Percentiles rank a stretch among this genome's conserved stretches.
Evolutionary conservation across 2,329 filamentous ascomycete species (phyloP).

Genomic region (Anisogramma anomala): DNA sequence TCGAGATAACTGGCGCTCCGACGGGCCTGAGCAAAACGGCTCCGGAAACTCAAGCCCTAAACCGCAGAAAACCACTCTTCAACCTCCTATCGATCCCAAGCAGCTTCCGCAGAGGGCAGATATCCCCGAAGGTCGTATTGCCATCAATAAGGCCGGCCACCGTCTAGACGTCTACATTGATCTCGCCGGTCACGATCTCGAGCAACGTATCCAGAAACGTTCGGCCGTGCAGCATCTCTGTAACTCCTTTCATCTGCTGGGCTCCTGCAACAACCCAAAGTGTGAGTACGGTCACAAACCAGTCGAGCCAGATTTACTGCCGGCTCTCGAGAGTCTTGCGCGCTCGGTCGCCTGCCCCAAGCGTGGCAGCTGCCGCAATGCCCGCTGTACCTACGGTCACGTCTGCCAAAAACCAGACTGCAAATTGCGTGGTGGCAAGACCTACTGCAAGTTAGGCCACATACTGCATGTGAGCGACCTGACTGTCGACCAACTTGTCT

Average conservation of each 20-base stretch:
- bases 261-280: conserved; percentile 18
- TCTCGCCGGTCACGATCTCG: conserved; percentile 12
- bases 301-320: conserved; percentile 19
- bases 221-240: conserved; percentile 16
- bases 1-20: conserved; percentile 2
- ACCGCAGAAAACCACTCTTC: conserved; percentile 4
- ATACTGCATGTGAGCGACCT: conserved; percentile 17
- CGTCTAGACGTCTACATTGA: conserved; percentile 23
- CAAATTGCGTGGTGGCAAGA: conserved; percentile 22
- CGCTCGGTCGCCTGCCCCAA: conserved; percentile 21
- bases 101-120: conserved; percentile 18
- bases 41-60: neutral
- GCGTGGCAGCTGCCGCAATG: conserved; percentile 19
- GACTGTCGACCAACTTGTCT: conserved; percentile 1
- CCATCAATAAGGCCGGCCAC: conserved; percentile 19
- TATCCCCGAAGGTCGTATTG: conserved; percentile 19
- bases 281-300: conserved; percentile 22
- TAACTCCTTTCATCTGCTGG: conserved; percentile 7
- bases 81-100: neutral
- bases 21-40: conserved; percentile 9
- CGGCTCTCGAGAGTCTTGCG: conserved; percentile 19
- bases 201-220: conserved; percentile 17
- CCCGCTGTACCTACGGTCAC: conserved; percentile 21
- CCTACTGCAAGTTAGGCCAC: conserved; percentile 19
- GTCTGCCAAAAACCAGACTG: conserved; percentile 24